phyloP scores from a whole-genome alignment of 331 rosid genomes.

The Saraca asoca region DNA sequence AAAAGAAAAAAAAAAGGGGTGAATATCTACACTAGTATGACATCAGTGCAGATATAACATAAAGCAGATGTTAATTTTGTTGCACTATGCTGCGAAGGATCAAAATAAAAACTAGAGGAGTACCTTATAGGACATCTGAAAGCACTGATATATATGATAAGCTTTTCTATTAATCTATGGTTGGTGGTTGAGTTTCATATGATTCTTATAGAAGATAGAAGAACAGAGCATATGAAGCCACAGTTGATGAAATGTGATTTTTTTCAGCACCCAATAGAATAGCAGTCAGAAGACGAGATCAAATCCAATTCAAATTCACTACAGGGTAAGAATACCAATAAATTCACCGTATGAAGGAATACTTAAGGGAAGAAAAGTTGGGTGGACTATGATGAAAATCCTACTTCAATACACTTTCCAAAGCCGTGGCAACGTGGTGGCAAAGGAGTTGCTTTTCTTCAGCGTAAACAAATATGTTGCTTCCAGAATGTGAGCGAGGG shows the following conservation, averaged over 20 bases:
- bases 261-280: constrained; percentile 8
- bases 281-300: not conserved
- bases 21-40: constrained; percentile 23
- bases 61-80: not conserved
- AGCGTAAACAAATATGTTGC: not conserved
- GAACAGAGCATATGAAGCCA: not conserved
- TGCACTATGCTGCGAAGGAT: constrained; percentile 23
- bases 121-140: constrained; percentile 6
- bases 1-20: not conserved
- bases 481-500: not conserved
- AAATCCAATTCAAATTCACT: not conserved
- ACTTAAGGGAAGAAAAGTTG: too few species aligned
- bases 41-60: constrained; percentile 8
- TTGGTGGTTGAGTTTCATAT: not conserved
- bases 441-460: not conserved
- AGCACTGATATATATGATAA: not conserved
- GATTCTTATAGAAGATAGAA: constrained; percentile 13
- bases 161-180: not conserved
- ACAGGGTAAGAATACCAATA: not conserved
- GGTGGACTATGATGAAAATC: too few species aligned
- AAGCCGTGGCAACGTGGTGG: not conserved
- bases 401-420: not conserved
- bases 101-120: not conserved
- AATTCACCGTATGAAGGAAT: not conserved
- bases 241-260: not conserved